phyloP scores from a whole-genome alignment of 805 yeast genomes.

The Candida argentea region DNA sequence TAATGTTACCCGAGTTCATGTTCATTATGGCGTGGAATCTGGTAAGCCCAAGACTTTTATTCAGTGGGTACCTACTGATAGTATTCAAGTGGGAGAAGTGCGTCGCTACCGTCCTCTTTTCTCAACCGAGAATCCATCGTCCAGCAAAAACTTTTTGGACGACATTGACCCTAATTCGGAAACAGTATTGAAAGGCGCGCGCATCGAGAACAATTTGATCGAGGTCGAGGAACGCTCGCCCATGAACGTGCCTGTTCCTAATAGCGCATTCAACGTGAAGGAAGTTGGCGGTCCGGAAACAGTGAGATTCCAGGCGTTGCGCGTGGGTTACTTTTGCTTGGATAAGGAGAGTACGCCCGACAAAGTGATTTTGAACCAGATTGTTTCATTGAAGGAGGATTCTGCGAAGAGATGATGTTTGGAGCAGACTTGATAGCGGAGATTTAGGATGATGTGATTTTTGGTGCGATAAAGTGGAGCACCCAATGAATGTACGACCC shows the following conservation, averaged over 20 bases:
- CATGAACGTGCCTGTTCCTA: slow-evolving; percentile 51
- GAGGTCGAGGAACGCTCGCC: slow-evolving; percentile 67
- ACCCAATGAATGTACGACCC: too few relatives aligned
- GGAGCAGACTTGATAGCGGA: too few relatives aligned
- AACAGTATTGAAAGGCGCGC: slow-evolving; percentile 49
- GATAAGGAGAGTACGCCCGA: slow-evolving; percentile 66
- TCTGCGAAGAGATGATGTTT: slow-evolving; percentile 48
- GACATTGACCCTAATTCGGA: slow-evolving; percentile 81
- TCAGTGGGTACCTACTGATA: slow-evolving; percentile 84
- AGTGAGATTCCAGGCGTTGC: slow-evolving; percentile 94
- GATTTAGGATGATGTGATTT: too few relatives aligned
- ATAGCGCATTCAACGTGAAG: slow-evolving; percentile 57
- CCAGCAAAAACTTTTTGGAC: slow-evolving; percentile 74
- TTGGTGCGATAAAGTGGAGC: too few relatives aligned
- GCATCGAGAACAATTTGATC: slow-evolving; percentile 67
- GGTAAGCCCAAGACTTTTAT: slow-evolving; percentile 91
- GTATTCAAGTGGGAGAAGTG: slow-evolving; percentile 56
- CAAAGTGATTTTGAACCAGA: slow-evolving; percentile 70
- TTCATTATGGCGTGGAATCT: slow-evolving; percentile 63
- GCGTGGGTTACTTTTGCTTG: slow-evolving; percentile 91
- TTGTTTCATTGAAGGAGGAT: slow-evolving; percentile 89
- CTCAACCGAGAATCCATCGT: slow-evolving; percentile 82
- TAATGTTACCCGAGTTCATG: slow-evolving; percentile 59
- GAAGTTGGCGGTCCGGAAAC: slow-evolving; percentile 63
- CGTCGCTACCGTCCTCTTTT: slow-evolving; percentile 84